phyloP scores from a whole-genome alignment of 2,329 filamentous ascomycete genomes.

The Aspergillus intermedius region DNA sequence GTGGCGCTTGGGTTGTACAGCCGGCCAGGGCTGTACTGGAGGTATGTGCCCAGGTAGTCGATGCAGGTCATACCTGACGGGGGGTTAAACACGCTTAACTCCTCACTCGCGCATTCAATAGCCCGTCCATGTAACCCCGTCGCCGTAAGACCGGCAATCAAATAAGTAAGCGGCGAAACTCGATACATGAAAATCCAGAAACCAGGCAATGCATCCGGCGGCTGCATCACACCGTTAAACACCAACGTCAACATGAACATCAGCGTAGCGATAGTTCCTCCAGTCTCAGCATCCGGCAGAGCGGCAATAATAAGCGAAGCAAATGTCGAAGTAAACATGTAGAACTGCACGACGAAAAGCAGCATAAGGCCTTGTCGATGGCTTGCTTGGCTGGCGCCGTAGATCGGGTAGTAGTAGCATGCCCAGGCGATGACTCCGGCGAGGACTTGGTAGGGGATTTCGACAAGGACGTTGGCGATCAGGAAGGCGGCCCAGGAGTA shows the following conservation, averaged over 20 bases:
- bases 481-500: conserved; percentile 85
- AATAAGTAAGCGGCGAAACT: conserved; percentile 74
- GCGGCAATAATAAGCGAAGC: conserved; percentile 70
- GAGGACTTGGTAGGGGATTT: conserved; percentile 76
- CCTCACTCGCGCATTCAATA: conserved; percentile 62
- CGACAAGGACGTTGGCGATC: conserved; percentile 73
- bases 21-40: conserved; percentile 46
- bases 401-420: conserved; percentile 78
- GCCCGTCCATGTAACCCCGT: conserved; percentile 61
- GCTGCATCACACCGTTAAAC: conserved; percentile 66
- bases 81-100: conserved; percentile 62
- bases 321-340: conserved; percentile 77
- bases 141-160: conserved; percentile 65
- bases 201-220: conserved; percentile 55
- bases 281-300: conserved; percentile 67
- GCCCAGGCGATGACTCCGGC: conserved; percentile 69
- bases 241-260: conserved; percentile 66
- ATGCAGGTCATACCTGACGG: conserved; percentile 52
- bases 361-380: conserved; percentile 75
- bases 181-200: conserved; percentile 87
- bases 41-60: conserved; percentile 52
- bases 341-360: conserved; percentile 66
- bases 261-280: conserved; percentile 68
- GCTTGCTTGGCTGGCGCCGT: conserved; percentile 52
- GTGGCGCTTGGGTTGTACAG: conserved; percentile 47